Percentiles rank a stretch among this genome's conserved stretches.
Evolutionary conservation across 495 filamentous ascomycete species (phyloP).

Genomic region (Penicillium arizonense): DNA sequence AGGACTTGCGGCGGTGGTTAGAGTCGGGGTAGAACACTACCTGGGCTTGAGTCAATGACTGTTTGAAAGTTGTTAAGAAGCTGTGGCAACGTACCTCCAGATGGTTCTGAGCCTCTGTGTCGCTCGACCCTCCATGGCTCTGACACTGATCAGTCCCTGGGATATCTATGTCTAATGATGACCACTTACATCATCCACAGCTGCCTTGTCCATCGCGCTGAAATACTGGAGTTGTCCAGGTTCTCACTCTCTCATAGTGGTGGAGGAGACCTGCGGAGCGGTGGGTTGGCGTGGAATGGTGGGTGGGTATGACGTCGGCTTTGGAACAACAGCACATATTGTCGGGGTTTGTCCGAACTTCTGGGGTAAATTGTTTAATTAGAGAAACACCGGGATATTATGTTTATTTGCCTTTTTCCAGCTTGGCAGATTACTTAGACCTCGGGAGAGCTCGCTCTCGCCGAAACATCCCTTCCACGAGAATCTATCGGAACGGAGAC

Average conservation of each 20-base stretch:
- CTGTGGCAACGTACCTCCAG: constrained; percentile 39
- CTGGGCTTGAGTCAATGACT: constrained; percentile 32
- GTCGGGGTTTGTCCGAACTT: constrained; percentile 2
- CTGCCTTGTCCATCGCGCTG: constrained; percentile 20
- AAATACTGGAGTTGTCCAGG: constrained; percentile 2
- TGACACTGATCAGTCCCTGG: constrained; percentile 19
- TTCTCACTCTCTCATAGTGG: constrained; percentile 16
- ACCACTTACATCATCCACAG: constrained; percentile 23
- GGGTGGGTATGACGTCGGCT: constrained; percentile 34
- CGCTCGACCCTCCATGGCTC: constrained; percentile 37
- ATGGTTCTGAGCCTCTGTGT: constrained; percentile 44
- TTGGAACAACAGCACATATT: neutral
- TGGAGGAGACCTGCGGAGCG: constrained; percentile 1
- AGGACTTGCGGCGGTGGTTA: constrained; percentile 82
- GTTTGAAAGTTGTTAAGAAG: neutral
- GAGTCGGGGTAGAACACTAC: constrained; percentile 71
- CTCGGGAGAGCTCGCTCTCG: neutral
- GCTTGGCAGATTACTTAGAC: neutral
- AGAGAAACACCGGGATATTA: neutral
- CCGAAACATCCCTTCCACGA: neutral
- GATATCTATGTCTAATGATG: neutral
- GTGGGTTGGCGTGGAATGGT: constrained; percentile 9
- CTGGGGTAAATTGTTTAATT: neutral
- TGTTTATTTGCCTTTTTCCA: neutral
- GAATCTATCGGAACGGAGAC: neutral